phyloP scores from a whole-genome alignment of 2,329 filamentous ascomycete species.

The Colletotrichum sp. region DNA sequence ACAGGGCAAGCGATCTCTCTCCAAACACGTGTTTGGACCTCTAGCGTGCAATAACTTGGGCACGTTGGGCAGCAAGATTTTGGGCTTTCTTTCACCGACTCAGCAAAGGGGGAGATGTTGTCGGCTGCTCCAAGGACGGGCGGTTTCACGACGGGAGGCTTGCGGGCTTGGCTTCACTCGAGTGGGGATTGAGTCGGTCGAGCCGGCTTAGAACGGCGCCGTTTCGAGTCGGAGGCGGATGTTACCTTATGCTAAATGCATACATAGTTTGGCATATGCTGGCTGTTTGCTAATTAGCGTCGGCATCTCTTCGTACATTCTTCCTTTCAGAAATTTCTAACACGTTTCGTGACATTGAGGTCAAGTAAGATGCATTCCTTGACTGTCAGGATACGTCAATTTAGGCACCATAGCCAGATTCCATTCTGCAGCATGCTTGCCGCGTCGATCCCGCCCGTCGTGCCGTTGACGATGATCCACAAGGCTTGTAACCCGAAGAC shows the following conservation, averaged over 20 bases:
- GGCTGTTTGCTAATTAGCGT: not conserved
- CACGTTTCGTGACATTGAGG: accelerated
- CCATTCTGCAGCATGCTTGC: not conserved
- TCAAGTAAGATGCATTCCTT: not conserved
- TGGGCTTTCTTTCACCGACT: not conserved
- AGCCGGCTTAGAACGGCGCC: not conserved
- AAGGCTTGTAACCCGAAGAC: not conserved
- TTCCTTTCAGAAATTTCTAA: not conserved
- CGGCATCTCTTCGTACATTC: not conserved
- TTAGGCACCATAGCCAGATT: not conserved
- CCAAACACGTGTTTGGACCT: not conserved
- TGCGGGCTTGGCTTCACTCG: not conserved
- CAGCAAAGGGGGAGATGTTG: not conserved
- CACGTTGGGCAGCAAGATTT: not conserved
- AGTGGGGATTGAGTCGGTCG: not conserved
- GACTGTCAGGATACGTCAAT: not conserved
- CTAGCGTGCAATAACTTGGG: not conserved
- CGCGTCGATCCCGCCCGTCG: not conserved
- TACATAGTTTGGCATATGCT: not conserved
- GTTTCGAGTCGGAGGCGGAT: not conserved
- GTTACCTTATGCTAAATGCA: not conserved
- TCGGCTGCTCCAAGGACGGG: not conserved
- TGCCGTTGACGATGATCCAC: not conserved
- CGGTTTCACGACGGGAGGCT: not conserved
- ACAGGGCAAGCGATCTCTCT: not conserved